Conservation (phyloP, 139 green algal species). For the Tetradesmus lagerheimii region DNA sequence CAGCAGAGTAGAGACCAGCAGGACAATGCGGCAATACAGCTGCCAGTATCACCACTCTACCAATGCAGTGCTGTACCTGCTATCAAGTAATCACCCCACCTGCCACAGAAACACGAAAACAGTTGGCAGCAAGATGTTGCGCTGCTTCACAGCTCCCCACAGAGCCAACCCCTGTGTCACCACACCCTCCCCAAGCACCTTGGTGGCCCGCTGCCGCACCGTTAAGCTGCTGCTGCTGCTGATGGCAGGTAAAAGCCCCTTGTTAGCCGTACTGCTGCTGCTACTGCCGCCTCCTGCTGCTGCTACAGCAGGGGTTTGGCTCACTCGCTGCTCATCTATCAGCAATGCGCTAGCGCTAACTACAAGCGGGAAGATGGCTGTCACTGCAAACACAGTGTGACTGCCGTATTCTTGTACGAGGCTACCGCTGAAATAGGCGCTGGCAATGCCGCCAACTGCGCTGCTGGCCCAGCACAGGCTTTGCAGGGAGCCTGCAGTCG, state of each 20-base stretch:
- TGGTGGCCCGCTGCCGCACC: not conserved
- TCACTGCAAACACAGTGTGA: conserved; percentile 67
- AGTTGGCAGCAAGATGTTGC: conserved; percentile 62
- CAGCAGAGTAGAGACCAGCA: too few species aligned
- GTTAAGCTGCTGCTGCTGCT: not conserved
- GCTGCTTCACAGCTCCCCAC: conserved; percentile 60
- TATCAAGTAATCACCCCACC: conserved; percentile 26
- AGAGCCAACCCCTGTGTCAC: conserved; percentile 50
- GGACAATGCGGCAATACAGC: too few species aligned
- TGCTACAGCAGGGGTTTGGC: not conserved
- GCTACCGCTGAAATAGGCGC: conserved; percentile 90
- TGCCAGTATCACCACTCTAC: too few species aligned
- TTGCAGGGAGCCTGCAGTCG: conserved; percentile 88
- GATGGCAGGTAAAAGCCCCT: not conserved
- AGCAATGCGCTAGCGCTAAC: conserved; percentile 66
- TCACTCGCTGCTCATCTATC: conserved; percentile 66
- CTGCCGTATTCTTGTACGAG: conserved; percentile 76
- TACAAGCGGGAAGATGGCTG: conserved; percentile 75
- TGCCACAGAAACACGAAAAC: conserved; percentile 76
- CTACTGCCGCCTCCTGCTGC: not conserved
- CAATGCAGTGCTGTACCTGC: too few species aligned
- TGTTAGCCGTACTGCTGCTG: too few species aligned
- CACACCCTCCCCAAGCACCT: conserved; percentile 15
- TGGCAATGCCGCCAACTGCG: conserved; percentile 85
- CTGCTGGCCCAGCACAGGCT: conserved; percentile 93